Evolutionary conservation across 2,329 filamentous ascomycete species (phyloP).

Genomic region (Fusarium concolor): DNA sequence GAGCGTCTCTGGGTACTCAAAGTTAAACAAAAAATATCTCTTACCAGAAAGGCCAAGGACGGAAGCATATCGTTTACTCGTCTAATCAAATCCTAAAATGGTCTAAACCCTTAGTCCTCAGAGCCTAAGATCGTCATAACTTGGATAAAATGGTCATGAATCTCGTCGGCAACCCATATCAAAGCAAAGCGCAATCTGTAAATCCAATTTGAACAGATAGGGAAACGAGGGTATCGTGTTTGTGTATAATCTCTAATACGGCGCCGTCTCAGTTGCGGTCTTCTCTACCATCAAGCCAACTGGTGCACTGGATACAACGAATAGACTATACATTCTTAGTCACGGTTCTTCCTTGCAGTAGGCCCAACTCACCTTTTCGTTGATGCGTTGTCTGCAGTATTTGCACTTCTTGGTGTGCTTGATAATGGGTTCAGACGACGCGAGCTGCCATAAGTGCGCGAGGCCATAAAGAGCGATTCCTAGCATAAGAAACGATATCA

Average conservation of each 20-base stretch:
- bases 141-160: too few species aligned
- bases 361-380: constrained; percentile 64
- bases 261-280: constrained; percentile 45
- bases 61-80: too few species aligned
- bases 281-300: constrained; percentile 64
- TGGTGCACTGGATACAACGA: constrained; percentile 63
- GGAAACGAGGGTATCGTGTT: constrained; percentile 22
- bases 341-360: neutral
- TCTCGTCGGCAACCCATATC: neutral
- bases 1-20: neutral
- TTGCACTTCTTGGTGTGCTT: constrained; percentile 76
- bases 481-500: constrained; percentile 74
- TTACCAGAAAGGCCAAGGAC: too few species aligned
- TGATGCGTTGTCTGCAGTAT: constrained; percentile 73
- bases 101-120: too few species aligned
- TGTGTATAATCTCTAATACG: neutral
- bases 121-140: too few species aligned
- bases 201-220: neutral
- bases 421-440: constrained; percentile 75
- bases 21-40: too few species aligned
- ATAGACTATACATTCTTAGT: constrained; percentile 50
- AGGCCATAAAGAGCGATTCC: constrained; percentile 74
- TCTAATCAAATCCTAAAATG: too few species aligned
- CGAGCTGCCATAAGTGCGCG: constrained; percentile 70
- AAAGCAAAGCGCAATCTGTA: neutral